Evolutionary conservation across 1,139 yeast species (phyloP), one percentile per base, ranked within the genome.

Genomic region (Hansenula sp.): DNA sequence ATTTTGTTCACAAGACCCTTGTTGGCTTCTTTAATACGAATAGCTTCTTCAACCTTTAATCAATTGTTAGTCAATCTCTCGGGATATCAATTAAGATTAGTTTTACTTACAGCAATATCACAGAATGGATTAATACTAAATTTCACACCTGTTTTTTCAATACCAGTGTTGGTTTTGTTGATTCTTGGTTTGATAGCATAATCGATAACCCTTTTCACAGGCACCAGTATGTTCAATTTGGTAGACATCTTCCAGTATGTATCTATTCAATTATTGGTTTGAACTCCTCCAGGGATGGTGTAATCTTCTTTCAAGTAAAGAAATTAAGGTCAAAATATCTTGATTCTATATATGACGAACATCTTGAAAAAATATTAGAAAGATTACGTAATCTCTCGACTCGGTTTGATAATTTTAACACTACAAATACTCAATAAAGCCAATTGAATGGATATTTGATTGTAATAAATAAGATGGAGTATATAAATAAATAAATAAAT

Each of bases 81-180:
- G 7, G 14, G 3, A 16, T 3, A 16, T 5, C 13, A 9, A 25
- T 8, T n/a, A n/a, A n/a, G 17, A 9, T 16, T 18, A 8, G 4
- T 5, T 20, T 4, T 13, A 41, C 44, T 17, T 36, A 42, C 71
- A 26, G 98, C 98, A 60, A 92, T 92, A 65, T 92, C 98, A 66
- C 96, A 94, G 65, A 92, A 92, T 42, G 98, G 98, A 63, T 92
- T 92, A 64, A 92, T 88, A 59, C 90, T 79, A 72, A 84, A 89
- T 68, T 90, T 90, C 53, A 88, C 89, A 42, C 97, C 97, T 51
- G 85, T 79, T 43, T 92, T 82, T 56, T 89, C 96, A 40, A 92
- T 82, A 4, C 94, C 96, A 12, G 89, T 83, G 44, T 79, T 79
- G 14, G 95, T 71, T 64, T 87, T 82, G 69, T 89, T 90, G 64